These are phyloP conservation scores for Rhinocladiella mackenziei DNA, from an alignment of 2,329 filamentous ascomycete species.

Conservation along the genomic window DNA sequence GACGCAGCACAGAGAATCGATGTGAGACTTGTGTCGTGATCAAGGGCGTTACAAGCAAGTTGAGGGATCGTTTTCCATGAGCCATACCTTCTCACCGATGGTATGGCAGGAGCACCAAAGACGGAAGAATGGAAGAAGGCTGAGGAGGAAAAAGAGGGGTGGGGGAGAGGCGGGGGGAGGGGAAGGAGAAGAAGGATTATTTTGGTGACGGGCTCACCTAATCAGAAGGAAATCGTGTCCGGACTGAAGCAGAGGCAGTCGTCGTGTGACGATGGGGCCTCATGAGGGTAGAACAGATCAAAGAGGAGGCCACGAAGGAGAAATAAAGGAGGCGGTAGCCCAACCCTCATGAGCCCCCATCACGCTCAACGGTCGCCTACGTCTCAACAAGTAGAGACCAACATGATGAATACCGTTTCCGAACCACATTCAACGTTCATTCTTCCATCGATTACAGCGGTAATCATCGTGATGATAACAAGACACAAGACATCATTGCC, in stretches of 20 bases:
- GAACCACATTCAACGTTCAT: too few relatives aligned
- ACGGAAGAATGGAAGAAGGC: constrained; percentile 24
- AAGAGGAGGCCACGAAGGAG: not conserved
- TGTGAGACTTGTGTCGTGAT: constrained; percentile 20
- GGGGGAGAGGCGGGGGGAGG: constrained; percentile 1
- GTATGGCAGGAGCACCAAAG: constrained; percentile 19
- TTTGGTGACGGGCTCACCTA: constrained; percentile 17
- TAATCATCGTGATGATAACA: too few relatives aligned
- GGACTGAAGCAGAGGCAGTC: constrained; percentile 13
- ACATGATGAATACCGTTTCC: too few relatives aligned
- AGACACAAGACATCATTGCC: too few relatives aligned
- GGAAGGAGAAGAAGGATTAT: not conserved
- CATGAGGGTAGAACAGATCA: constrained; percentile 13
- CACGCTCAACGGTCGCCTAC: too few relatives aligned
- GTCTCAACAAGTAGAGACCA: too few relatives aligned
- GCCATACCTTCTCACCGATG: constrained; percentile 23
- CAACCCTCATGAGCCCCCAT: too few relatives aligned
- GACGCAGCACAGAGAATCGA: constrained; percentile 2
- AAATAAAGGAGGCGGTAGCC: not conserved
- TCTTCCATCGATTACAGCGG: too few relatives aligned
- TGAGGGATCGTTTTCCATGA: constrained; percentile 18
- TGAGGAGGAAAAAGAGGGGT: constrained; percentile 7
- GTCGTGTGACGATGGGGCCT: constrained; percentile 11
- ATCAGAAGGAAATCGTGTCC: constrained; percentile 8
- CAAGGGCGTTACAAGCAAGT: constrained; percentile 14